Evolutionary conservation across 2,329 filamentous ascomycete genomes (phyloP).

Genomic region (Epichloe sibirici): DNA sequence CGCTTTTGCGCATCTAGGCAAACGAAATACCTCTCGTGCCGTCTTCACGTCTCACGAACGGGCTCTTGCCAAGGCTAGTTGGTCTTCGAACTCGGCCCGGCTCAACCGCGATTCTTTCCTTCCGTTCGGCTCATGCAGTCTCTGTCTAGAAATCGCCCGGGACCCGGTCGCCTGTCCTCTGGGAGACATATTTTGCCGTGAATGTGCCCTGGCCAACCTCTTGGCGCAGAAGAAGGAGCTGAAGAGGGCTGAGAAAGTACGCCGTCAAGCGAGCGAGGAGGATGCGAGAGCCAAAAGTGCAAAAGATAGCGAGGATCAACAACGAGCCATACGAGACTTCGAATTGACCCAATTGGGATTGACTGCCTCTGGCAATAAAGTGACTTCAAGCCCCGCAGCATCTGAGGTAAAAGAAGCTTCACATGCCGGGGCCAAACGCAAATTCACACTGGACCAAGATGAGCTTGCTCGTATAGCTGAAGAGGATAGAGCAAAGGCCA

Average conservation of each 20-base stretch:
- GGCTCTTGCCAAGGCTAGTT: conserved; percentile 65
- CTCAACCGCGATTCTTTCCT: conserved; percentile 85
- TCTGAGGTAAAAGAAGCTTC: background rate
- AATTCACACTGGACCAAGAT: conserved; percentile 62
- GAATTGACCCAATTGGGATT: conserved; percentile 71
- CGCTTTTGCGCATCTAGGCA: conserved; percentile 35
- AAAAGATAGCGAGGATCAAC: conserved; percentile 56
- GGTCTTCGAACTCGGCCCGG: conserved; percentile 73
- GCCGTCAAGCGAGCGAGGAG: conserved; percentile 50
- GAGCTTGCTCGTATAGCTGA: conserved; percentile 59
- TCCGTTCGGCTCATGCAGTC: conserved; percentile 74
- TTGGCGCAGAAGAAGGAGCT: conserved; percentile 85
- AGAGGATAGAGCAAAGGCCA: conserved; percentile 58
- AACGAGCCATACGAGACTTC: conserved; percentile 66
- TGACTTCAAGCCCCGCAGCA: conserved; percentile 15
- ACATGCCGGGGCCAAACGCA: conserved; percentile 45
- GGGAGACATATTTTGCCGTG: conserved; percentile 88
- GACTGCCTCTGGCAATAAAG: conserved; percentile 26
- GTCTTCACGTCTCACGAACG: conserved; percentile 94
- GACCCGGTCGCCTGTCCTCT: conserved; percentile 73
- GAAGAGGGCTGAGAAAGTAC: conserved; percentile 60
- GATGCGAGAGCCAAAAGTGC: conserved; percentile 45
- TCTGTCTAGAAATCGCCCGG: conserved; percentile 72
- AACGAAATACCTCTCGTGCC: conserved; percentile 81
- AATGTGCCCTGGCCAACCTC: conserved; percentile 87